Evolutionary conservation across 2,329 filamentous ascomycete species (phyloP), one percentile per base, ranked within the genome.

Genomic region (Eutypella sp.): DNA sequence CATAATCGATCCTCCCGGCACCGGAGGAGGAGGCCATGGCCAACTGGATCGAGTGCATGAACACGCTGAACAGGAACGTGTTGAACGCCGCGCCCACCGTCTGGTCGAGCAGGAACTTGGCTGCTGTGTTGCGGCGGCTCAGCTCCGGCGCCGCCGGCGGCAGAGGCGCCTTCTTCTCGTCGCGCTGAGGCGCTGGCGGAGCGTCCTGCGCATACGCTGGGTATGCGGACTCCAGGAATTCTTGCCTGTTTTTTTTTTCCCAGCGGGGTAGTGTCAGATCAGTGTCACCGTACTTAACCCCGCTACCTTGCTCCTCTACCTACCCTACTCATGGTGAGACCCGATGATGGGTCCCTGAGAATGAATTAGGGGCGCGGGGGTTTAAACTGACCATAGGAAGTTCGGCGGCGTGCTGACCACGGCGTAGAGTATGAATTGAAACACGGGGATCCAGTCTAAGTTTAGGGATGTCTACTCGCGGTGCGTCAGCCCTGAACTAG

Each of bases 361-460:
- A n/a, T n/a, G n/a, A n/a, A n/a, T n/a, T n/a, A n/a, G n/a, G n/a
- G n/a, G n/a, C n/a, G n/a, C n/a, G n/a, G n/a, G n/a, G n/a, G n/a
- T n/a, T n/a, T n/a, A n/a, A n/a, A 65, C 69, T 56, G 64, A 82
- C 90, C 89, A 96, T 57, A 88, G 62, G 61, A 89, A 88, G 67
- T 96, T 96, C 38, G 87, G 87, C 3, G 90, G 89, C 34, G 84
- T 85, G 65, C 77, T 84, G 48, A 95, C 61, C 27, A 87, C 61
- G 53, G 84, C 79, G 71, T 85, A 95, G 44, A 89, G 60, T 42
- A 87, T 69, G 66, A 95, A 96, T 62, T 90, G 87, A 55, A 90
- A 69, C 37, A 95, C 74, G 4, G 85, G 81, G 5, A 77, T 67
- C 67, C 76, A 75, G 66, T 90, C 79, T 56, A 95, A 70, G 20